These are phyloP conservation scores for Priceomyces carsonii DNA, from an alignment of 805 yeast genomes.

Conservation along the genomic window DNA sequence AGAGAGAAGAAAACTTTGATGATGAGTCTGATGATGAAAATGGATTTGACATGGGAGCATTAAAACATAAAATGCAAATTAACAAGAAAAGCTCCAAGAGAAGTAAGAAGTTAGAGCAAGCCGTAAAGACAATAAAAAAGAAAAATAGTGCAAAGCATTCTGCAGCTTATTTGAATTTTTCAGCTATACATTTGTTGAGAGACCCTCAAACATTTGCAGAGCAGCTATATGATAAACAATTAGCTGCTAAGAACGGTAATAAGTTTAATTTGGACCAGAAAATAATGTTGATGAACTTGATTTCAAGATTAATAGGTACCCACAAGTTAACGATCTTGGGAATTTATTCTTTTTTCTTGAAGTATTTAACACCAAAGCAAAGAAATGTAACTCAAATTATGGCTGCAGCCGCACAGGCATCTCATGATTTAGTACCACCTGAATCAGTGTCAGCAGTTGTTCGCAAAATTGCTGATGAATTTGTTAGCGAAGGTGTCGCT, in stretches of 20 bases:
- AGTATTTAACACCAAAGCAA: constrained; percentile 93
- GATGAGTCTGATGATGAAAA: constrained; percentile 71
- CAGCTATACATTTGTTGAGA: constrained; percentile 89
- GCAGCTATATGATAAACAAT: constrained; percentile 66
- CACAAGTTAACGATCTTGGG: constrained; percentile 92
- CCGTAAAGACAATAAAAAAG: constrained; percentile 68
- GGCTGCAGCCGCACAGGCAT: constrained; percentile 97
- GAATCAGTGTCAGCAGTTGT: constrained; percentile 79
- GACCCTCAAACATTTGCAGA: constrained; percentile 99
- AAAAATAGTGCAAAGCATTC: constrained; percentile 55
- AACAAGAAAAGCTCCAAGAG: constrained; percentile 82
- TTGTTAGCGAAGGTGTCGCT: constrained; percentile 97
- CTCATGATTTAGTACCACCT: constrained; percentile 97
- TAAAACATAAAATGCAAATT: constrained; percentile 79
- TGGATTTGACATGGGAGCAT: constrained; percentile 67
- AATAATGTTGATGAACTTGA: constrained; percentile 80
- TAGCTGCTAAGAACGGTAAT: constrained; percentile 67
- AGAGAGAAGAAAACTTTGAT: constrained; percentile 80
- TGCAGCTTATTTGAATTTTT: constrained; percentile 79
- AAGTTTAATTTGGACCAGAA: constrained; percentile 84
- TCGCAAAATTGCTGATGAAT: constrained; percentile 94
- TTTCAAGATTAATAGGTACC: constrained; percentile 89
- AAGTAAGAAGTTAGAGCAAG: constrained; percentile 76
- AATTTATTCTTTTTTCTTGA: constrained; percentile 82
- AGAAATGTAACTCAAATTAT: constrained; percentile 90